phyloP scores from a whole-genome alignment of 495 filamentous ascomycete genomes.

The Trichoderma gamsii region DNA sequence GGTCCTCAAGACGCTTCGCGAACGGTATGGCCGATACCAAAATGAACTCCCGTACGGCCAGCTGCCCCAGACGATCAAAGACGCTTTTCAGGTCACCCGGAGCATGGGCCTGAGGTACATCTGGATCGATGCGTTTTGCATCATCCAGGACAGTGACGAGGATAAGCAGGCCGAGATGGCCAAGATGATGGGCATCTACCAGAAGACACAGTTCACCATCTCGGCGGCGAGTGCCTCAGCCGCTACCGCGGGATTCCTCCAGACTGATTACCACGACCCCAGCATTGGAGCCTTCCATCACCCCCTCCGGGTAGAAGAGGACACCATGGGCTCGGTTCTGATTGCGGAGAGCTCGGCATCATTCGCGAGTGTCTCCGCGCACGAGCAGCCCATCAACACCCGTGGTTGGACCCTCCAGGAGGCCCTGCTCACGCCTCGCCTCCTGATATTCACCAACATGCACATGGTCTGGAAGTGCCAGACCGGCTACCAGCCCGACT shows the following conservation, averaged over 20 bases:
- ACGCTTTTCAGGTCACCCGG: constrained; percentile 20
- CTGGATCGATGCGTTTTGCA: constrained; percentile 33
- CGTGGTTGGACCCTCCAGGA: constrained; percentile 32
- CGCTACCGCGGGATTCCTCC: background rate
- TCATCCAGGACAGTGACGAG: constrained; percentile 2
- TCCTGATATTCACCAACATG: constrained; percentile 21
- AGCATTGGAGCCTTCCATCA: constrained; percentile 14
- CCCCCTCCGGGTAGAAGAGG: background rate
- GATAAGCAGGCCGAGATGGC: background rate
- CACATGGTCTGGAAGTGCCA: constrained; percentile 24
- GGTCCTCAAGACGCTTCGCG: constrained; percentile 17
- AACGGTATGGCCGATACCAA: background rate
- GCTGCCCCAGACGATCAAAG: constrained; percentile 20
- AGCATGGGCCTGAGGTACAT: constrained; percentile 23
- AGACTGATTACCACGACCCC: constrained; percentile 4
- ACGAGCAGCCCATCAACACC: constrained; percentile 21
- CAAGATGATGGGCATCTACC: constrained; percentile 15
- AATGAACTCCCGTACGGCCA: background rate
- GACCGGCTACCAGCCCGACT: constrained; percentile 20
- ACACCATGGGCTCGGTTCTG: background rate
- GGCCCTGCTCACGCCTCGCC: constrained; percentile 23
- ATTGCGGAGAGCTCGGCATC: background rate
- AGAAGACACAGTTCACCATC: constrained; percentile 16
- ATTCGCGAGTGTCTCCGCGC: background rate
- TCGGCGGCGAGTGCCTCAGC: background rate